Evolutionary conservation across 176 grass and related monocot species (phyloP).

Genomic region (Eremochloa ophiuroides): DNA sequence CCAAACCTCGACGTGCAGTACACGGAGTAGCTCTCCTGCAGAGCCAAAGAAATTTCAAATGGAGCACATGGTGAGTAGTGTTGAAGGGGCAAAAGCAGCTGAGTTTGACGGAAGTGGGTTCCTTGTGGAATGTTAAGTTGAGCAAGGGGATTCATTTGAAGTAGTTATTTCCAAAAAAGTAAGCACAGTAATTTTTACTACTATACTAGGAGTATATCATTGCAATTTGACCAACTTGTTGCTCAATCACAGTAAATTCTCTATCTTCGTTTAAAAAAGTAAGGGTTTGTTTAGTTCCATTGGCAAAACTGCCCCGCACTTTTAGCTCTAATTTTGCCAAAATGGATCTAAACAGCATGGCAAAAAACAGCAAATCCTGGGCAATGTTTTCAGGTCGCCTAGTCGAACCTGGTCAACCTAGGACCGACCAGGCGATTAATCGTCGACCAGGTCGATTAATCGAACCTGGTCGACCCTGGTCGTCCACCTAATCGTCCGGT

Average conservation of each 20-base stretch:
- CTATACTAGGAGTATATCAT: background rate
- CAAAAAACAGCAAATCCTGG: no score
- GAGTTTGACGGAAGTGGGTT: background rate
- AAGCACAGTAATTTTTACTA: background rate
- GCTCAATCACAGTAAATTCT: background rate
- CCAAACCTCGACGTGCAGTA: constrained; percentile 77
- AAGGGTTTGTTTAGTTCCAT: no score
- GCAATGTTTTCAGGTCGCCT: no score
- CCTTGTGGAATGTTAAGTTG: background rate
- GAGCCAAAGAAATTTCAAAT: background rate
- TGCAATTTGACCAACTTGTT: background rate
- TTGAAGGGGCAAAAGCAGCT: background rate
- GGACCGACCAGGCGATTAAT: no score
- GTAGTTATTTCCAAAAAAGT: background rate
- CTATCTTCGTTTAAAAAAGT: background rate
- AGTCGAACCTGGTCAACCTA: no score
- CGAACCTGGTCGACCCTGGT: no score
- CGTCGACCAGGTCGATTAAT: no score
- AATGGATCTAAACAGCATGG: no score
- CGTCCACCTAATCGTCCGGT: no score
- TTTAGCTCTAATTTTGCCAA: no score
- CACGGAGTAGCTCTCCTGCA: constrained; percentile 48
- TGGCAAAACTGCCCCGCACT: no score
- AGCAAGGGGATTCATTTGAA: background rate
- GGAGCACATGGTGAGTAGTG: background rate